Base-by-base conservation (phyloP, 805 yeast species). In the Pichia scutulata region DNA sequence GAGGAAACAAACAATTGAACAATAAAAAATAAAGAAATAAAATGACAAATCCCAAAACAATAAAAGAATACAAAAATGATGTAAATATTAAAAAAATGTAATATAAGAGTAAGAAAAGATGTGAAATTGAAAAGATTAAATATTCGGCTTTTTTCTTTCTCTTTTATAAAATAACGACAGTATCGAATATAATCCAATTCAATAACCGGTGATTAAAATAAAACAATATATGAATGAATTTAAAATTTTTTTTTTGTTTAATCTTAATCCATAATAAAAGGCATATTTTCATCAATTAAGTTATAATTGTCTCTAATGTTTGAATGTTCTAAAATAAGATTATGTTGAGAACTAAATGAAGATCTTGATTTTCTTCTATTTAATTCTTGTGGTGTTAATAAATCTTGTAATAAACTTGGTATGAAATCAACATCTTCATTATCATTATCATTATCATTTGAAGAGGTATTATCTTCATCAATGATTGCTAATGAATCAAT, bases 331-430 rank as follows among this genome's bases (percentile, higher is more conserved):
- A 46, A 28, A 36, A 12, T 24, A 40, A 33, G 19, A 33, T 33
- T 33, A 33, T 33, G 37, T n/a, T 47, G 42, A 9, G 51, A 37
- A 23, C 55, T 48, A 46, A 44, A 46, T 19, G 61, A 52, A 22
- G 61, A 58, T 52, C 88, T 72, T 12, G 89, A 82, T 46, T 73
- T 75, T 53, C 89, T 80, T 43, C 96, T 74, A 52, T 68, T 69
- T 21, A 85, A 66, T 62, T 89, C 96, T 56, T 80, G 86, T 0
- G 95, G 95, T 0, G 95, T 87, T 45, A 90, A 69, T 46, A 89
- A 70, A 56, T 88, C 96, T n/a, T 83, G 78, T 39, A 89, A 68
- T 26, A 90, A 79, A 7, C 84, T 81, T 1, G 97, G 97, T 4
- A 89, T 85, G 57, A 80, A 85, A 61, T 86, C 95, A 56, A 86